These are phyloP conservation scores for Pelargonium citronellum DNA, from an alignment of 441 rosid species.

Conservation along the genomic window DNA sequence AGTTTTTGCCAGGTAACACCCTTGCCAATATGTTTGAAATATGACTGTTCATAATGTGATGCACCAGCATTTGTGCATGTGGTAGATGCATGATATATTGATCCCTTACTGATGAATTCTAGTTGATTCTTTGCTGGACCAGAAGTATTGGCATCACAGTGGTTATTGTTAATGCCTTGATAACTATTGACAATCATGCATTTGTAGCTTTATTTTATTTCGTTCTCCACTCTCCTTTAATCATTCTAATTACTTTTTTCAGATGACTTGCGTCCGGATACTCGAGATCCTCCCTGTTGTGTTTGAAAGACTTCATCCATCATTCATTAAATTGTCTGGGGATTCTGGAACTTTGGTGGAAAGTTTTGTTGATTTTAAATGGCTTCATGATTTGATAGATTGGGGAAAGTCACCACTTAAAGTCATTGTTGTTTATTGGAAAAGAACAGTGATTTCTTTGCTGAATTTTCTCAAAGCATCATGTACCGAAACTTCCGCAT, in stretches of 20 bases:
- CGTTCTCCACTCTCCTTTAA: not conserved
- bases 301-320: slow-evolving; percentile 49
- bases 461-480: slow-evolving; percentile 50
- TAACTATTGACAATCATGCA: not conserved
- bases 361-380: slow-evolving; percentile 45
- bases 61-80: not conserved
- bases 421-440: slow-evolving; percentile 86
- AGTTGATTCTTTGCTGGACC: not conserved
- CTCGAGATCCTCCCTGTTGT: slow-evolving; percentile 85
- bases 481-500: slow-evolving; percentile 35
- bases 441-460: slow-evolving; percentile 55
- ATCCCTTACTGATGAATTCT: not conserved
- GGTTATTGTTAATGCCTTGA: slow-evolving; percentile 2
- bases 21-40: not conserved
- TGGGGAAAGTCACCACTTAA: slow-evolving; percentile 95
- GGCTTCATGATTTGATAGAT: slow-evolving; percentile 89
- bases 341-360: slow-evolving; percentile 33
- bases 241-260: slow-evolving; percentile 26
- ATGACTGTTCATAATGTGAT: not conserved
- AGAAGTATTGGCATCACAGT: not conserved
- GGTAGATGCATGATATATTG: not conserved
- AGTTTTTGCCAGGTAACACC: slow-evolving; percentile 75
- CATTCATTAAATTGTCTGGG: slow-evolving; percentile 26
- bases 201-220: not conserved
- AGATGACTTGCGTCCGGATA: slow-evolving; percentile 95